A percentile compares a stretch with the other conserved stretches of the same genome.
Conservation (phyloP, 208 protist genomes). For the Trypanosoma lewisi region DNA sequence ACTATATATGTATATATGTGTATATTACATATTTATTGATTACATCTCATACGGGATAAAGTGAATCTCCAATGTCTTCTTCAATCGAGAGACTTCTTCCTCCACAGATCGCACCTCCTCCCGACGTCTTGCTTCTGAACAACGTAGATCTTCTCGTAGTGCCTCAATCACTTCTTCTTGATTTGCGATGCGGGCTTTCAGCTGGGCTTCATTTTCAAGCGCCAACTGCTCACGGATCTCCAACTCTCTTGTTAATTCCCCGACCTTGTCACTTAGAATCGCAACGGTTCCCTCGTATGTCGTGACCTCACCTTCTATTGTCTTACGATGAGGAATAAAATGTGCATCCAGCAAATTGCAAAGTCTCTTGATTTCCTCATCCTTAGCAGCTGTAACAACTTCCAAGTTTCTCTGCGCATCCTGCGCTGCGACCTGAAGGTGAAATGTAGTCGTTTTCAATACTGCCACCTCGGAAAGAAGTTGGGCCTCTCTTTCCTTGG, state of each 20-base stretch:
- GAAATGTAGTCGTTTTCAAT: slow-evolving; percentile 35
- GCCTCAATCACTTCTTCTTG: slow-evolving; percentile 73
- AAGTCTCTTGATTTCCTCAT: slow-evolving; percentile 64
- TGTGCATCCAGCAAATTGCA: slow-evolving; percentile 66
- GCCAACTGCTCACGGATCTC: slow-evolving; percentile 40
- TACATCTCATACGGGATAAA: slow-evolving; percentile 53
- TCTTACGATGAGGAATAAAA: slow-evolving; percentile 75
- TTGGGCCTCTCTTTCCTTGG: slow-evolving; percentile 37
- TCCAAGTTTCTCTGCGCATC: slow-evolving; percentile 32
- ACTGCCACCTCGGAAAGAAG: slow-evolving; percentile 48
- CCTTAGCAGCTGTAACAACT: slow-evolving; percentile 27
- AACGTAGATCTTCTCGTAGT: slow-evolving; percentile 56
- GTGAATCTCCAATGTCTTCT: slow-evolving; percentile 76
- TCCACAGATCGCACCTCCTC: slow-evolving; percentile 43
- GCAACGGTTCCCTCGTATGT: slow-evolving; percentile 33
- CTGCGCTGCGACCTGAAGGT: slow-evolving; percentile 31
- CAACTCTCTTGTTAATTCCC: slow-evolving; percentile 39
- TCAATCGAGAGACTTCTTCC: slow-evolving; percentile 56
- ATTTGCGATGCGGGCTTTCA: slow-evolving; percentile 70
- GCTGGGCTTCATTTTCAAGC: slow-evolving; percentile 62
- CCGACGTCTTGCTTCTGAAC: slow-evolving; percentile 31
- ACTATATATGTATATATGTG: slow-evolving; percentile 15
- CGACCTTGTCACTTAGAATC: slow-evolving; percentile 44
- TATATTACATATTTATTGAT: background rate
- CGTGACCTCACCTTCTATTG: slow-evolving; percentile 37